These are phyloP conservation scores for Xylaria telfairii DNA, from an alignment of 495 filamentous ascomycete species.

Conservation along the genomic window DNA sequence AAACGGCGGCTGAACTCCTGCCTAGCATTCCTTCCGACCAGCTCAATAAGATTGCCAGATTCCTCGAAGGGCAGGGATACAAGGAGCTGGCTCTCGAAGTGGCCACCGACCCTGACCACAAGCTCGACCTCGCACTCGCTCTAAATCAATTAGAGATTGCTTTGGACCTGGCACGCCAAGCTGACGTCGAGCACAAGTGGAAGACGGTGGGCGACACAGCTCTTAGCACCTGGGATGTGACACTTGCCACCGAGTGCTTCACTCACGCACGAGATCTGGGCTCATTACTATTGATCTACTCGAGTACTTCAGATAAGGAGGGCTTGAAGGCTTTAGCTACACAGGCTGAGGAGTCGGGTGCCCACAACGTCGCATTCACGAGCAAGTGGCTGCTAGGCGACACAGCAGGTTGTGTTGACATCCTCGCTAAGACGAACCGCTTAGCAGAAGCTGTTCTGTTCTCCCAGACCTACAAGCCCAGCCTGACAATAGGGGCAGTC, in stretches of 20 bases:
- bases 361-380: slow-evolving; percentile 91
- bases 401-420: slow-evolving; percentile 77
- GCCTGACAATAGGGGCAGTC: slow-evolving; percentile 70
- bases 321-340: slow-evolving; percentile 73
- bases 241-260: slow-evolving; percentile 92
- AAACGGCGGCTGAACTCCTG: slow-evolving; percentile 85
- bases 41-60: slow-evolving; percentile 96
- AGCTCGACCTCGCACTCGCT: slow-evolving; percentile 88
- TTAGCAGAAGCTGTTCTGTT: slow-evolving; percentile 87
- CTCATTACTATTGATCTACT: slow-evolving; percentile 84
- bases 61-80: slow-evolving; percentile 96
- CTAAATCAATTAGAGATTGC: slow-evolving; percentile 85
- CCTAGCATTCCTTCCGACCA: slow-evolving; percentile 83
- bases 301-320: slow-evolving; percentile 74
- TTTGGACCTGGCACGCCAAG: slow-evolving; percentile 78
- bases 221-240: slow-evolving; percentile 82
- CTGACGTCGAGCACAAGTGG: slow-evolving; percentile 95
- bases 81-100: slow-evolving; percentile 95
- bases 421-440: slow-evolving; percentile 78
- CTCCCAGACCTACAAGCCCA: slow-evolving; percentile 92
- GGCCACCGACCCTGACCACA: slow-evolving; percentile 95
- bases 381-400: slow-evolving; percentile 89
- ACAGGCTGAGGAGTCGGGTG: slow-evolving; percentile 75
- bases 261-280: slow-evolving; percentile 86
- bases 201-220: slow-evolving; percentile 94